Conservation (phyloP, 1,284 basidiomycete species). For the Agaricales sp. region DNA sequence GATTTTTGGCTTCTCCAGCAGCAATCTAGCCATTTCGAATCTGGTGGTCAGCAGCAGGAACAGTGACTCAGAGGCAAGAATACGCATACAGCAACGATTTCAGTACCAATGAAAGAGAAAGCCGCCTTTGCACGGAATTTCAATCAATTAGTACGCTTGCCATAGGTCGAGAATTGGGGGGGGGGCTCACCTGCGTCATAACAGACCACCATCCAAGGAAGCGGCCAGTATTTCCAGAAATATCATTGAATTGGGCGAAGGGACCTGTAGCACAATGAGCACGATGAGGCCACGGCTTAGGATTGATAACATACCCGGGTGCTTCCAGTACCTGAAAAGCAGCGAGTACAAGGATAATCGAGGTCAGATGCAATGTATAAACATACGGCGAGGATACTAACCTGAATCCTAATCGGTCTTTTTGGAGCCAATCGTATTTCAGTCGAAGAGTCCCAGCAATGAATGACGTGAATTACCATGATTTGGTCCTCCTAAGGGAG, state of each 20-base stretch:
- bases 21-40: constrained; percentile 42
- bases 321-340: background rate
- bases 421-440: background rate
- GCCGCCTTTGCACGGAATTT: constrained; percentile 45
- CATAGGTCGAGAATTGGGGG: background rate
- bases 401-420: background rate
- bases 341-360: background rate
- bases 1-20: constrained; percentile 69
- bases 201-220: constrained; percentile 64
- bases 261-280: constrained; percentile 29
- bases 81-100: constrained; percentile 74
- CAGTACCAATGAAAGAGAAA: constrained; percentile 78
- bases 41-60: background rate
- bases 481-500: background rate
- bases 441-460: background rate
- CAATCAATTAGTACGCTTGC: background rate
- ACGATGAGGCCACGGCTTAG: background rate
- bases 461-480: background rate
- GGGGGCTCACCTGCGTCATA: constrained; percentile 21
- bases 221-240: constrained; percentile 48
- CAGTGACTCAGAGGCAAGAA: constrained; percentile 11
- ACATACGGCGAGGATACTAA: background rate
- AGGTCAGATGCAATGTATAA: background rate
- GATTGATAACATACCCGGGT: background rate
- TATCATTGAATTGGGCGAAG: constrained; percentile 47